Evolutionary conservation across 495 filamentous ascomycete genomes (phyloP), one percentile per base, ranked within the genome.

Genomic region (Aspergillus hancockii): DNA sequence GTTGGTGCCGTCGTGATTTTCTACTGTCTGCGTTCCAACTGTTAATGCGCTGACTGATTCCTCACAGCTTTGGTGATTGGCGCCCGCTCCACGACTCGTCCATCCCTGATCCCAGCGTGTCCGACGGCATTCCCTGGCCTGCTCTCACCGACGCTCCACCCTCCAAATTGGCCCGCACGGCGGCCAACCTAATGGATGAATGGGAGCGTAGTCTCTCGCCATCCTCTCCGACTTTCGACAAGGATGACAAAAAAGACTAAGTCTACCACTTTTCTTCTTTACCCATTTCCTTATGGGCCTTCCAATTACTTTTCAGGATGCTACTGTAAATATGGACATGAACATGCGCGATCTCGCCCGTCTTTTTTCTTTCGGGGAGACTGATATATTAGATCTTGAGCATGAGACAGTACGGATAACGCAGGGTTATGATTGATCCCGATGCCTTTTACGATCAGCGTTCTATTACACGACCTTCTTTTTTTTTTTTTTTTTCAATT

Each of bases 151-250:
- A 85, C 49, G 70, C 90, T 41, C 81, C 84, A 10, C 87, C 89
- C 0, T 81, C 79, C 49, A 89, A 88, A 59, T 77, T 92, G 58
- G 86, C 83, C 61, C 81, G 78, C 10, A 87, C 87, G n/a, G 88
- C 89, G 3, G 83, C 82, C 22, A 85, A 85, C 53, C 75, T 91
- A 56, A 91, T 93, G 84, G 86, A 81, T 52, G 89, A 93, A 63
- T 92, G 89, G 90, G 90, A 94, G 59, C 72, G 75, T 21, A 77
- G 75, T 50, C 69, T 80, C 8, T 73, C 74, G 3, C 66, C 75
- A 19, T 65, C 76, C 45, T 65, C 68, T 57, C 61, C 69, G 9
- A 54, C 40, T 3, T 52, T 57, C 22, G 61, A 66, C 25, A 75
- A 77, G 54, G 71, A 71, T 55, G 68, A 60, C 70, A 76, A 76